These are phyloP conservation scores for Glomus cerebriforme DNA, from an alignment of 192 early-diverging fungal genomes.

Conservation along the genomic window DNA sequence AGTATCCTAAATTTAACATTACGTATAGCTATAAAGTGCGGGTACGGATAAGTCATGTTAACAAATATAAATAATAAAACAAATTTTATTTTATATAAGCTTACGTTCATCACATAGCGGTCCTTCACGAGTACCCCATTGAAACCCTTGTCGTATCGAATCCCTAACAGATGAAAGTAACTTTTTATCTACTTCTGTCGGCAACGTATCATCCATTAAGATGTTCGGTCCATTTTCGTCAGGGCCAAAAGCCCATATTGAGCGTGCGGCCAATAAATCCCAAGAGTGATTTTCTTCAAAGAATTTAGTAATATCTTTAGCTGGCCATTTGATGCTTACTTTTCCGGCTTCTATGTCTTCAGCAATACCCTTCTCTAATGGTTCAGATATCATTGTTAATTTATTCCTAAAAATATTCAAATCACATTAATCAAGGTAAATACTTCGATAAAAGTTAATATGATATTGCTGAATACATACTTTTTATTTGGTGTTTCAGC, in stretches of 20 bases:
- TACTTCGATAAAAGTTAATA: neutral
- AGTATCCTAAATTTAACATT: slow-evolving; percentile 95
- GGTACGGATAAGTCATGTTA: neutral
- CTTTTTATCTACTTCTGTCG: slow-evolving; percentile 81
- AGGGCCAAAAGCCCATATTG: slow-evolving; percentile 99
- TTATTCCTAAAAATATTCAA: slow-evolving; percentile 72
- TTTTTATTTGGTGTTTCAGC: slow-evolving; percentile 99
- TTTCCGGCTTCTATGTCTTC: slow-evolving; percentile 87
- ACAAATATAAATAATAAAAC: neutral
- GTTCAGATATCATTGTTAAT: slow-evolving; percentile 93
- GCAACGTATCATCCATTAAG: slow-evolving; percentile 94
- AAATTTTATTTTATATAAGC: slow-evolving; percentile 32
- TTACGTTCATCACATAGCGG: slow-evolving; percentile 96
- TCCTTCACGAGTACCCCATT: slow-evolving; percentile 96
- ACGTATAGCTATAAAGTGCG: slow-evolving; percentile 71
- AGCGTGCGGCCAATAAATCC: slow-evolving; percentile 91
- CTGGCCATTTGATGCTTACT: slow-evolving; percentile 74
- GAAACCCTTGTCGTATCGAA: slow-evolving; percentile 92
- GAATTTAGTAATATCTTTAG: slow-evolving; percentile 70
- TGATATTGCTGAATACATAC: slow-evolving; percentile 42
- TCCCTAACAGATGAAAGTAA: slow-evolving; percentile 79
- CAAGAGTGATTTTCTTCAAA: slow-evolving; percentile 89
- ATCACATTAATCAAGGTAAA: neutral
- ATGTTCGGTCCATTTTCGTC: slow-evolving; percentile 90
- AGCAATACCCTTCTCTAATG: slow-evolving; percentile 87